Base-by-base conservation (phyloP, 1,284 basidiomycete species). In the Baeospora myosura region DNA sequence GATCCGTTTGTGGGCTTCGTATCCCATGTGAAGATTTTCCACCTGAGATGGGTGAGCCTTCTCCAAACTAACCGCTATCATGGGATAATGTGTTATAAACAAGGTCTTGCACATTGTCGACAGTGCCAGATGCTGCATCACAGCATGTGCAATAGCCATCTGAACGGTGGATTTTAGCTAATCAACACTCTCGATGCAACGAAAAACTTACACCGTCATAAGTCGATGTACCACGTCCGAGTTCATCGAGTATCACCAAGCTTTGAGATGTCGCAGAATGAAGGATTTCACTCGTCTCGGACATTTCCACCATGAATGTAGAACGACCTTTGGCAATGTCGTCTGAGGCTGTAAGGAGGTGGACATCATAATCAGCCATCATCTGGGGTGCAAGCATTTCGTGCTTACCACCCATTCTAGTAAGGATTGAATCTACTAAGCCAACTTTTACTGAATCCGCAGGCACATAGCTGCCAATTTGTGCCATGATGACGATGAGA, bases 271-370 rank as follows among this genome's bases (percentile, higher is more conserved):
- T 87, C 0, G 87, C 83, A 11, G 76, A 70, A 29, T 78, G 72
- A 12, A 98, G 63, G 43, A 98, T 94, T 49, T 96, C 3, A 5
- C 84, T 87, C 0, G 94, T 97, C 60, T 98, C 94, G 5, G 82
- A 74, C 68, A 98, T 84, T 63, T 98, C 95, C 1, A 96, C 88
- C 91, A 96, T 93, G 56, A 94, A 95, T 0, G 93, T 97, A 1
- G 88, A 91, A 17, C 89, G 79, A 0, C 90, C 90, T 25, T 83
- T 71, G 1, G 81, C 76, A 24, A 97, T 63, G 49, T 94, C 88
- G 56, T 97, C 94, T 4, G 81, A 84, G 0, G 93, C 93, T 87
- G 45, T 31, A 20, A 18, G 30, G 42, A 16, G 43, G 43, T 38
- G 38, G 17, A 31, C 33, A 34, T 21, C 18, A 17, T 7, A n/a